Evolutionary conservation across 371 early-diverging fungal species (phyloP).

Genomic region (Encephalitozoon cuniculi): DNA sequence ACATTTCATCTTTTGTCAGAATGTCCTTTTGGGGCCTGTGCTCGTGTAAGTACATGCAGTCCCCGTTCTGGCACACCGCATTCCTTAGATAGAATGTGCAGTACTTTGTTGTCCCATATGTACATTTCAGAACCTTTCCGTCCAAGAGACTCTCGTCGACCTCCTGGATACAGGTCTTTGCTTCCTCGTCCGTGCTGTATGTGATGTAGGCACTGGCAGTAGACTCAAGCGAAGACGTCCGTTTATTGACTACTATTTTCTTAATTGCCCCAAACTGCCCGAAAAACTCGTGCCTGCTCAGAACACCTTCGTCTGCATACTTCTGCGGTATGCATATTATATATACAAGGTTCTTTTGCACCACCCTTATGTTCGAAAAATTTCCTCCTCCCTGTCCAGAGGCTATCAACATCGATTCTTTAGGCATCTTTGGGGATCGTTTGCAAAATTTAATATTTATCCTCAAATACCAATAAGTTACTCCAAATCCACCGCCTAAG

Average conservation of each 20-base stretch:
- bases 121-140: constrained; percentile 57
- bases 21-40: constrained; percentile 50
- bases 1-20: constrained; percentile 60
- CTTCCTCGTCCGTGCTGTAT: constrained; percentile 51
- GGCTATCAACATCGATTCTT: not conserved
- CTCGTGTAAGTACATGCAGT: constrained; percentile 62
- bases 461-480: not conserved
- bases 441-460: not conserved
- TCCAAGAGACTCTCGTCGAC: constrained; percentile 59
- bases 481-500: too few relatives aligned
- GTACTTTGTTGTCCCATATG: constrained; percentile 62
- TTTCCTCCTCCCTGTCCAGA: constrained; percentile 1
- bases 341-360: constrained; percentile 61
- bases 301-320: constrained; percentile 56
- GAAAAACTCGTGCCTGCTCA: constrained; percentile 59
- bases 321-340: constrained; percentile 60
- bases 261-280: constrained; percentile 61
- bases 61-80: constrained; percentile 58
- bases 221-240: constrained; percentile 29
- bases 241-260: constrained; percentile 60
- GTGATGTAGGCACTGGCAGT: constrained; percentile 61
- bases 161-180: constrained; percentile 57
- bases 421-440: not conserved
- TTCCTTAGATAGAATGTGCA: constrained; percentile 61
- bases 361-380: constrained; percentile 53